Evolutionary conservation across 73 alveolate genomes (phyloP), one percentile per base, ranked within the genome.

Genomic region (Paramecium pentaurelia): DNA sequence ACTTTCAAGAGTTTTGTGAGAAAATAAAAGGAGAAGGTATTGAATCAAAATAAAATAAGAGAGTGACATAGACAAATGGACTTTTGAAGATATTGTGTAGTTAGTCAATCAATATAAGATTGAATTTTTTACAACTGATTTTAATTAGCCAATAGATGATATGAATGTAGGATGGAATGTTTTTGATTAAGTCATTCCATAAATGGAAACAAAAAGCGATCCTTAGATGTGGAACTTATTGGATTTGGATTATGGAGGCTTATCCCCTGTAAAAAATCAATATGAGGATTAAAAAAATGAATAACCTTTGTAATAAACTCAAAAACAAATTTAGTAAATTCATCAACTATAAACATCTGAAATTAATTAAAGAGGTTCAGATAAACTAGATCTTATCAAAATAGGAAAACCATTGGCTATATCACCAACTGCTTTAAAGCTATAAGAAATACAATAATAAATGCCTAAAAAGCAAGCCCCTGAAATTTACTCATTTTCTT

Each of bases 21-120:
- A 25, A 47, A 80, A 42, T 80, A 20, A 80, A 80, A 80, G 91
- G 91, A 20, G 91, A 80, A 49, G 75, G 91, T 80, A 75, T 14
- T 8, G 7, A 42, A 22, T 32, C 11, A 32, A 45, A 45, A 40
- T 45, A 27, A 25, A 22, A 10, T 45, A 18, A 80, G 91, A 80
- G 27, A 80, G 91, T 80, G 91, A 80, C 25, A 40, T 80, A 9
- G 91, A 80, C 20, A 44, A 27, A 80, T 80, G 91, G 91, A 0
- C 91, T 27, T 42, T 80, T 18, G 91, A 80, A 80, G 91, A 80
- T 22, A 42, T 80, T 27, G 91, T 80, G 6, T 6, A 80, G 27
- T 6, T 80, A 12, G 91, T 80, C 49, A 80, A 80, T 49, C 11
- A 80, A 44, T 80, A 73, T 80, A 42, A 80, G 38, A 80, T 80